Percentiles rank a stretch among this genome's conserved stretches.
phyloP scores from a whole-genome alignment of 192 early-diverging fungal genomes.

The Podila clonocystis region DNA sequence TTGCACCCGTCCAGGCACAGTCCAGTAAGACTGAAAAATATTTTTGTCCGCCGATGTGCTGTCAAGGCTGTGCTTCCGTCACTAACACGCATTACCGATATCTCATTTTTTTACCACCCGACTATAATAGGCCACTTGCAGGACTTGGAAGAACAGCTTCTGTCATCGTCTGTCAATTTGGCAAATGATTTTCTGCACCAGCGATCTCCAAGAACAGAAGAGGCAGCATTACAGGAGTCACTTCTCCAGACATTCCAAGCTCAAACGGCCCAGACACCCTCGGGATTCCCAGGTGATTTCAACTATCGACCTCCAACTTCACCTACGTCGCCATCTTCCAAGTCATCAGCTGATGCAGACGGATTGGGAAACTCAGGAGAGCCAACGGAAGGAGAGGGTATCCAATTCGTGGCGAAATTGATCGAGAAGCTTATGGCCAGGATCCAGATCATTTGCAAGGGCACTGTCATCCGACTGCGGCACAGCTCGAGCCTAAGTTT shows the following conservation, averaged over 20 bases:
- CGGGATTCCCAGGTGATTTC: conserved; percentile 47
- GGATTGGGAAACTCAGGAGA: neutral
- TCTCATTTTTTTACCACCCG: neutral
- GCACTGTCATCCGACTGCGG: conserved; percentile 59
- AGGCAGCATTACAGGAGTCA: conserved; percentile 66
- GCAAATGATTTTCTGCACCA: conserved; percentile 88
- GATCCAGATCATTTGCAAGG: conserved; percentile 74
- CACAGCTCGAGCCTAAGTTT: conserved; percentile 55
- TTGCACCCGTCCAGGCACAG: conserved; percentile 51
- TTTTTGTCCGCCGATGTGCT: neutral
- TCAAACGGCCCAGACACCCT: conserved; percentile 27
- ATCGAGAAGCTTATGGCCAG: conserved; percentile 89
- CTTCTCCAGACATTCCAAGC: conserved; percentile 61
- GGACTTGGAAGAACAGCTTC: conserved; percentile 68
- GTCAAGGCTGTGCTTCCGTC: neutral
- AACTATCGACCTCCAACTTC: conserved; percentile 17
- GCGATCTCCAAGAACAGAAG: conserved; percentile 69
- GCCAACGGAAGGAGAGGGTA: conserved; percentile 60
- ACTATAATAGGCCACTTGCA: conserved; percentile 36
- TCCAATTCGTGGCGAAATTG: conserved; percentile 80
- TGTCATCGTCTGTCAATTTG: conserved; percentile 87
- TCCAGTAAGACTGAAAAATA: conserved; percentile 10
- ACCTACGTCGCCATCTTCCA: conserved; percentile 6
- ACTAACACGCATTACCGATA: neutral
- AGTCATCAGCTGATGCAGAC: neutral